phyloP scores from a whole-genome alignment of 176 grass and related monocot species.

The Puccinellia tenuiflora region DNA sequence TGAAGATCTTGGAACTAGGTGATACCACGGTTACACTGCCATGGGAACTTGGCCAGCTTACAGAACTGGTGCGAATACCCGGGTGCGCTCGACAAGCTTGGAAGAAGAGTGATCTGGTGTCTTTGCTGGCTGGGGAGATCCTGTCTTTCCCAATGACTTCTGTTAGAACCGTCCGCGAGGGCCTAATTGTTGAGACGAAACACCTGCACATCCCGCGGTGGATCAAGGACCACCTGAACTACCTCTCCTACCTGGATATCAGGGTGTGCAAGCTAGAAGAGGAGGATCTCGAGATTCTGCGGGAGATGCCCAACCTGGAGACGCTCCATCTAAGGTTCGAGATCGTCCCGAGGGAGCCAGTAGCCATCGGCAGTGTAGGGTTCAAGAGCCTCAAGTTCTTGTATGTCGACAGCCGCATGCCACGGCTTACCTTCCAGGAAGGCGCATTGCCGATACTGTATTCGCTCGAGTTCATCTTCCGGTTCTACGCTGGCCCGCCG shows the following conservation, averaged over 20 bases:
- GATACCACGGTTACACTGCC: not conserved
- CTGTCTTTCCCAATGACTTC: not conserved
- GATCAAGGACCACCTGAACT: not conserved
- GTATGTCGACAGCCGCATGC: not conserved
- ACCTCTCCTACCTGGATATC: not conserved
- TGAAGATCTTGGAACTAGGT: not conserved
- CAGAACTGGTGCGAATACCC: not conserved
- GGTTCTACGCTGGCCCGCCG: not conserved
- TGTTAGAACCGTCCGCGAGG: no score
- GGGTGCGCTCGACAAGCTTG: not conserved
- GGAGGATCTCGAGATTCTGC: not conserved
- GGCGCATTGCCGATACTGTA: accelerated
- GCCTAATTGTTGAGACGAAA: not conserved
- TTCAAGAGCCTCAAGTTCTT: not conserved
- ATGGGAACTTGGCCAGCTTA: not conserved
- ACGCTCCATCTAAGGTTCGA: not conserved
- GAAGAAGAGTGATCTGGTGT: not conserved
- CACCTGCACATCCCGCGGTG: not conserved
- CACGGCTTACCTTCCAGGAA: not conserved
- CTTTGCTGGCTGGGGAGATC: not conserved
- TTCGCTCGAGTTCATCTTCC: accelerated
- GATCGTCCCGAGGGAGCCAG: not conserved
- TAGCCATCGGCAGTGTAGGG: not conserved
- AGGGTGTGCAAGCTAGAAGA: not conserved
- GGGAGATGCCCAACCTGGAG: not conserved